A percentile compares a stretch with the other conserved stretches of the same genome.
Conservation (phyloP, 83 land plant genomes). For the Diphasiastrum complanatum region DNA sequence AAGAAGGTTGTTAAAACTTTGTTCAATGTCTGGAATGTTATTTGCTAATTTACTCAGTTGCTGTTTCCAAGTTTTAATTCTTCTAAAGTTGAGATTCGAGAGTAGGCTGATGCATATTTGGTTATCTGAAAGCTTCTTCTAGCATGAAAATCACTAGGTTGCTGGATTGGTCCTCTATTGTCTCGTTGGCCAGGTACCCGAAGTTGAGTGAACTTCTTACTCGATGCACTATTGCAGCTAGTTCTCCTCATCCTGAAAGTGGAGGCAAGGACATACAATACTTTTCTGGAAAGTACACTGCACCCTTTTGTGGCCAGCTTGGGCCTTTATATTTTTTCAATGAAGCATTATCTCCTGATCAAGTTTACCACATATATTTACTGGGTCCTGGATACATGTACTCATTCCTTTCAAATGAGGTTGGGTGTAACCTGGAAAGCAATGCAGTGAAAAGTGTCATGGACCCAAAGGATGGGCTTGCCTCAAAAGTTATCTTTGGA, state of each 20-base stretch:
- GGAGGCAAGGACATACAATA: constrained; percentile 26
- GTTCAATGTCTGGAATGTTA: too few relatives aligned
- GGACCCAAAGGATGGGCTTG: constrained; percentile 18
- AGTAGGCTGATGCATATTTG: background rate
- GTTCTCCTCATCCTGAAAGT: constrained; percentile 24
- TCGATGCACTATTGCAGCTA: constrained; percentile 60
- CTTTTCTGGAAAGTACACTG: constrained; percentile 27
- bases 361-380: constrained; percentile 13
- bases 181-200: constrained; percentile 53
- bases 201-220: constrained; percentile 63
- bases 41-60: too few relatives aligned
- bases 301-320: constrained; percentile 80
- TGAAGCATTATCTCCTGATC: constrained; percentile 53
- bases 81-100: too few relatives aligned
- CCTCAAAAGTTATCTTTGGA: constrained; percentile 43
- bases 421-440: constrained; percentile 11
- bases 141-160: too few relatives aligned
- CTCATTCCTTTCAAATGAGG: constrained; percentile 13
- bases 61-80: too few relatives aligned
- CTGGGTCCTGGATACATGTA: constrained; percentile 23
- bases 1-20: too few relatives aligned
- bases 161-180: background rate
- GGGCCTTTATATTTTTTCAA: constrained; percentile 83
- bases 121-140: too few relatives aligned
- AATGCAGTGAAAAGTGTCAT: constrained; percentile 5